phyloP scores from a whole-genome alignment of 768 basidiomycete species.

The Dacryopinax primogenitus region DNA sequence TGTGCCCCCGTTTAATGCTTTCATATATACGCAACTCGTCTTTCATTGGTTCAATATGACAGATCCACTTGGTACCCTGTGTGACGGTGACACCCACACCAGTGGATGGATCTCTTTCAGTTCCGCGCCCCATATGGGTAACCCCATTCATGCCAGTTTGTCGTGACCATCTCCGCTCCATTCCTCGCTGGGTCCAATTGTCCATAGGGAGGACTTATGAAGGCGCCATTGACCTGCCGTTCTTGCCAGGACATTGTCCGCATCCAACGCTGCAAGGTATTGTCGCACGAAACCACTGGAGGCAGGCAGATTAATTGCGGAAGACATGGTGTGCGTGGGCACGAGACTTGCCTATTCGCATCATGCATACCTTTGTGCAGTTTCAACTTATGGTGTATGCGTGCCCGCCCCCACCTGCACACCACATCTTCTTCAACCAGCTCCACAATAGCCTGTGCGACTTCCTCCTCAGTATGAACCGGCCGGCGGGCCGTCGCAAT shows the following conservation, averaged over 20 bases:
- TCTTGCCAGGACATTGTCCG: background rate
- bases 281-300: background rate
- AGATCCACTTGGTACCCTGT: too few relatives aligned
- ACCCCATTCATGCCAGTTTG: background rate
- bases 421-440: background rate
- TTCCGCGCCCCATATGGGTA: too few relatives aligned
- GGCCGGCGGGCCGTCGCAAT: background rate
- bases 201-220: background rate
- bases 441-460: background rate
- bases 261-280: background rate
- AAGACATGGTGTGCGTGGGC: background rate
- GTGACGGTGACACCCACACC: too few relatives aligned
- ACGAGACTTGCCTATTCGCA: too few relatives aligned
- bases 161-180: background rate
- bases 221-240: background rate
- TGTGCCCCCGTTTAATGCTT: too few relatives aligned
- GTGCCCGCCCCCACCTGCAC: too few relatives aligned
- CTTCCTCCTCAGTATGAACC: background rate
- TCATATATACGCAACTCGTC: too few relatives aligned
- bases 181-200: background rate
- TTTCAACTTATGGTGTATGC: background rate
- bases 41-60: too few relatives aligned
- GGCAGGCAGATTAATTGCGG: background rate
- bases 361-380: background rate
- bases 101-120: too few relatives aligned